Evolutionary conservation across 2,329 filamentous ascomycete genomes (phyloP).

Genomic region (Penicillium sp.): DNA sequence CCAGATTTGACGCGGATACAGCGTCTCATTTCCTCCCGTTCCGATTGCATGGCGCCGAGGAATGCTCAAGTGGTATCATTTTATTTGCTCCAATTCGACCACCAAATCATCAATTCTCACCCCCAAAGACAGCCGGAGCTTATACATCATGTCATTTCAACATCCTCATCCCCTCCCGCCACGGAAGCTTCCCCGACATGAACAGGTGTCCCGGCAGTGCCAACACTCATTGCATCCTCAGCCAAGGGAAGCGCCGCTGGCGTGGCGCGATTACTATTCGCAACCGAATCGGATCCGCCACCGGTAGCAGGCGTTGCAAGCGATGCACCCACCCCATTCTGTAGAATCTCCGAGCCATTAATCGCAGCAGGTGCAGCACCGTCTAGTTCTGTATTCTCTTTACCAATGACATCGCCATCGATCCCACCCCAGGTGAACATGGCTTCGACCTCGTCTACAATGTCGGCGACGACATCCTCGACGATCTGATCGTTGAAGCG

Average conservation of each 20-base stretch:
- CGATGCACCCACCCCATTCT: constrained; percentile 28
- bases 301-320: constrained; percentile 16
- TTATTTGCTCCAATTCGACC: no score
- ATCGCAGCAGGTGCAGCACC: constrained; percentile 23
- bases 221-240: constrained; percentile 23
- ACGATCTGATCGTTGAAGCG: constrained; percentile 89
- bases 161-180: constrained; percentile 22
- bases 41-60: neutral
- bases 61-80: no score
- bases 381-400: constrained; percentile 20
- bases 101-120: no score
- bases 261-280: constrained; percentile 19
- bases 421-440: constrained; percentile 57
- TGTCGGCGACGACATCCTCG: constrained; percentile 87
- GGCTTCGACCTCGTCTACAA: constrained; percentile 82
- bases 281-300: constrained; percentile 16
- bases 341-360: constrained; percentile 28
- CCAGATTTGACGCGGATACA: no score
- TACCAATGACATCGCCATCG: constrained; percentile 30
- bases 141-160: constrained; percentile 25
- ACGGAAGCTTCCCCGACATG: constrained; percentile 12
- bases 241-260: constrained; percentile 11
- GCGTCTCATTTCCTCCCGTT: neutral
- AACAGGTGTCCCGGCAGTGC: constrained; percentile 19
- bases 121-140: no score